Evolutionary conservation across 2,329 filamentous ascomycete species (phyloP), one percentile per base, ranked within the genome.

Genomic region (Trichothecium roseum): DNA sequence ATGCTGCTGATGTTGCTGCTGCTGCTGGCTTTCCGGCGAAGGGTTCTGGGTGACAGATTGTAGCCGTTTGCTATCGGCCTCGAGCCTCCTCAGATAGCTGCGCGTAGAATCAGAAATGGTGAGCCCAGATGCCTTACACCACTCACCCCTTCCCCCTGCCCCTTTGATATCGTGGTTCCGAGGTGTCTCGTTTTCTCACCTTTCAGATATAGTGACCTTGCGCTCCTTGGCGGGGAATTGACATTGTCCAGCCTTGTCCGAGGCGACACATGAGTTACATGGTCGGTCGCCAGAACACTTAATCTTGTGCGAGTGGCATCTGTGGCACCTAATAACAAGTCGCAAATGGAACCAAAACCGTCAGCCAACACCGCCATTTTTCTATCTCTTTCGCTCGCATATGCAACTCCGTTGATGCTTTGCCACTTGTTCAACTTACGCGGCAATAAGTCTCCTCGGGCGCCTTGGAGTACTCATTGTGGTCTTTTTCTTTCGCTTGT

Each of bases 301-400:
- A 18, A 66, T 63, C 40, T 67, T 66, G 20, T 64, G 62, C 0
- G 52, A 42, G 46, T 66, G 63, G 34, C 63, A 66, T 40, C 61
- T 47, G 41, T 60, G 56, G 32, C 62, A 66, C 4, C 49, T 52
- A 18, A 8, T 13, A 14, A n/a, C n/a, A n/a, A n/a, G n/a, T n/a
- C n/a, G n/a, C n/a, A n/a, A n/a, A n/a, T n/a, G n/a, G n/a, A n/a
- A n/a, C n/a, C n/a, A n/a, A n/a, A n/a, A n/a, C n/a, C n/a, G n/a
- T n/a, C n/a, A n/a, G n/a, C n/a, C n/a, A n/a, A n/a, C n/a, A n/a
- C n/a, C n/a, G n/a, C n/a, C n/a, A n/a, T n/a, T n/a, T n/a, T n/a
- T n/a, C n/a, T n/a, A n/a, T n/a, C n/a, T n/a, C n/a, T n/a, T n/a
- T n/a, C n/a, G n/a, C n/a, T n/a, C n/a, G n/a, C n/a, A n/a, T n/a